Evolutionary conservation across 371 early-diverging fungal species (phyloP), one percentile per base, ranked within the genome.

Genomic region (Lichtheimia ornata): DNA sequence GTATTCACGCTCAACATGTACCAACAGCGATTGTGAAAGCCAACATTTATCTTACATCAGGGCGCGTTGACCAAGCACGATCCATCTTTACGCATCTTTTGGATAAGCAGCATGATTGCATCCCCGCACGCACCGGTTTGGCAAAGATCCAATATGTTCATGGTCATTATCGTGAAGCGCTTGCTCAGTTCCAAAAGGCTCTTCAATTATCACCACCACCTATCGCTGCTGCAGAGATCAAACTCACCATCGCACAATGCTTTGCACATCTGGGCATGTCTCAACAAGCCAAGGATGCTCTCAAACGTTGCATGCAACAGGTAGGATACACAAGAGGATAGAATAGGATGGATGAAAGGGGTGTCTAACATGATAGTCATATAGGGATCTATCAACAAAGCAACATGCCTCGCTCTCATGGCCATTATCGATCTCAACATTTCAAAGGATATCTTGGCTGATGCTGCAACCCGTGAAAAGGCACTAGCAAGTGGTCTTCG

Each of bases 201-300:
- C 77, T 94, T 9, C 70, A 57, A 20, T 73, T 67, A 59, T 86
- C 61, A 40, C 73, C 53, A 85, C 90, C 18, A 68, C 79, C 51
- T 12, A 58, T 59, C 64, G 83, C 67, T 45, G 74, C 60, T 41
- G 70, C 71, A 0, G 93, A 95, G 59, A 86, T 90, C 44, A 88
- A 96, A 15, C 66, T 95, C n/a, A 88, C 93, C 18, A 93, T 97
- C 65, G 96, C 94, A 4, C 76, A 93, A 52, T 95, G 96, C 65
- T 93, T 88, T 75, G 81, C 87, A 55, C 85, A 85, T 50, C 79
- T 95, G 14, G 88, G 88, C 2, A 90, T 90, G 85, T 44, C 64
- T 9, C 72, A 71, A 1, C 79, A 89, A 52, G 94, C 97, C 2
- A 79, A 84, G 25, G 61, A 62, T 17, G 92, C 95, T 0, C 88